Conservation (phyloP, 371 early-diverging fungal species). For the Mortierella sp. region DNA sequence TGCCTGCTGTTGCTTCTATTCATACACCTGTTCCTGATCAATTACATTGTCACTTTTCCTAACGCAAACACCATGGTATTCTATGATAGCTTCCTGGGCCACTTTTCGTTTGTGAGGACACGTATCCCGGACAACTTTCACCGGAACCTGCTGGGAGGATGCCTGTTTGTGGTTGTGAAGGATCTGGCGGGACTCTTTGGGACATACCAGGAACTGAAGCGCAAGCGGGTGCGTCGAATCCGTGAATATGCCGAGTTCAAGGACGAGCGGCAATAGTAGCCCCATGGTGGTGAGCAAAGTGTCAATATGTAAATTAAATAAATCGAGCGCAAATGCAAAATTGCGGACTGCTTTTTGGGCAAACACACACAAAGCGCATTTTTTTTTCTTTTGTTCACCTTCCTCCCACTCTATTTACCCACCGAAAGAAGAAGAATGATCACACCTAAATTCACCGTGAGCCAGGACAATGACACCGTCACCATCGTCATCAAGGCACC, state of each 20-base stretch:
- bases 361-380: neutral
- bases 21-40: neutral
- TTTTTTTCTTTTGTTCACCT: neutral
- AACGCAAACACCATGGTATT: neutral
- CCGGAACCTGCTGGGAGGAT: constrained; percentile 71
- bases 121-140: constrained; percentile 71
- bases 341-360: neutral
- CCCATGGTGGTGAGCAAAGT: too few relatives aligned
- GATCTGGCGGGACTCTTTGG: constrained; percentile 54
- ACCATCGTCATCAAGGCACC: constrained; percentile 84
- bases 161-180: constrained; percentile 71
- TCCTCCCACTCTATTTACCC: neutral
- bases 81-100: constrained; percentile 60
- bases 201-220: constrained; percentile 53
- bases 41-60: neutral
- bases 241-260: constrained; percentile 55
- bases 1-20: neutral
- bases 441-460: constrained; percentile 89
- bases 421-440: constrained; percentile 74
- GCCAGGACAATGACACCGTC: constrained; percentile 84
- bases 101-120: constrained; percentile 61
- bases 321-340: too few relatives aligned
- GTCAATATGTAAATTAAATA: neutral
- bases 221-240: constrained; percentile 49
- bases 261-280: constrained; percentile 33